Evolutionary conservation across 139 green algal species (phyloP).

Genomic region (Trebouxia sp.): DNA sequence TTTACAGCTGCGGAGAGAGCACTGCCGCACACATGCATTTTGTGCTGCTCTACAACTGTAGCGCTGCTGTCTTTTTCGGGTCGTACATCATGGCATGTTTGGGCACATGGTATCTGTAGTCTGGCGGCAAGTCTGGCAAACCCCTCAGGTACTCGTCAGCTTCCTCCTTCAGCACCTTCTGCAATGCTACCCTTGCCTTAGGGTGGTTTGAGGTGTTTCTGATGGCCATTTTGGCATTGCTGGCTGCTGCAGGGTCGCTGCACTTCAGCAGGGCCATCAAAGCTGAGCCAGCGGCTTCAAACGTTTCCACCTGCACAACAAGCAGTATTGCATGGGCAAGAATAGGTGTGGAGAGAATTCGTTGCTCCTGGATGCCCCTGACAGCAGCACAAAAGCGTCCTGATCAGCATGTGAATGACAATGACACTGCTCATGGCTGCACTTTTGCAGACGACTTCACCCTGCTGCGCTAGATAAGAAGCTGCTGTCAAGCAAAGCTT

Average conservation of each 20-base stretch:
- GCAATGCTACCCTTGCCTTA: not conserved
- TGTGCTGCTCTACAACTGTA: not conserved
- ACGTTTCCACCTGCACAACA: not conserved
- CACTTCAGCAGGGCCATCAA: constrained; percentile 8
- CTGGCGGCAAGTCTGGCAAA: constrained; percentile 12
- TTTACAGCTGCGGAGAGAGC: too few relatives aligned
- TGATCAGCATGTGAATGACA: too few relatives aligned
- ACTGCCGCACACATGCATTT: too few relatives aligned
- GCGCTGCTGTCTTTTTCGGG: too few relatives aligned
- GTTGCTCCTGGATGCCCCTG: too few relatives aligned
- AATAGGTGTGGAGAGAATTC: not conserved
- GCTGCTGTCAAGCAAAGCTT: too few relatives aligned
- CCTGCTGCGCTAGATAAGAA: too few relatives aligned
- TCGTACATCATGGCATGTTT: not conserved
- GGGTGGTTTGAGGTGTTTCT: constrained; percentile 3
- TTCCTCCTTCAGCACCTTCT: not conserved
- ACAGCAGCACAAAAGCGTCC: too few relatives aligned
- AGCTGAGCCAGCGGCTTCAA: not conserved
- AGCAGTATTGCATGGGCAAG: not conserved
- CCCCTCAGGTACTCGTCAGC: not conserved
- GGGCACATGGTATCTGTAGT: constrained; percentile 14
- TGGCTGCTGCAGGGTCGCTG: not conserved
- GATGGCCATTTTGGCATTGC: constrained; percentile 18
- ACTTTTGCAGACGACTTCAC: too few relatives aligned
- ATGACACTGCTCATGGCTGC: too few relatives aligned